phyloP scores from a whole-genome alignment of 2,329 filamentous ascomycete species.

The Monosporascus sp. region DNA sequence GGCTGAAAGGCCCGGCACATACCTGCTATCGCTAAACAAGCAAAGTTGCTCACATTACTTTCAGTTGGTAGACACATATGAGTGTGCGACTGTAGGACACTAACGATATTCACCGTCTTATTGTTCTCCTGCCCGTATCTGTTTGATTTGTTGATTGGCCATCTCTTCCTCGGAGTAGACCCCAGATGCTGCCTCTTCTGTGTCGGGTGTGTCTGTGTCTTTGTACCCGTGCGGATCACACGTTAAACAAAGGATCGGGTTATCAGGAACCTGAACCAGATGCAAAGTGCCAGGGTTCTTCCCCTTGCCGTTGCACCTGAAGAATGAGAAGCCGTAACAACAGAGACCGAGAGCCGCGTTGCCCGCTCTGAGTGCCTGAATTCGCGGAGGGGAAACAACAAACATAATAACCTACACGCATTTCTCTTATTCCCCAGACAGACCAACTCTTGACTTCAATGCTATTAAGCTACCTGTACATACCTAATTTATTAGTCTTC shows the following conservation, averaged over 20 bases:
- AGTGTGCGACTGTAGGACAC: too few species aligned
- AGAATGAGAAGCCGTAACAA: neutral
- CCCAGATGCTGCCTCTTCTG: neutral
- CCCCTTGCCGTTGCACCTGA: neutral
- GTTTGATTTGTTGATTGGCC: too few species aligned
- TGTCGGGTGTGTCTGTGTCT: neutral
- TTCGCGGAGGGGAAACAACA: neutral
- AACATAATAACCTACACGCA: neutral
- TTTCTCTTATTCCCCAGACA: neutral
- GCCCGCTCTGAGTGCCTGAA: neutral
- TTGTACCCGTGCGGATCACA: neutral
- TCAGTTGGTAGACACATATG: too few species aligned
- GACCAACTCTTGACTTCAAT: too few species aligned
- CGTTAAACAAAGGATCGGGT: neutral
- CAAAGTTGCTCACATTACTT: too few species aligned
- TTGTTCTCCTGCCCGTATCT: too few species aligned
- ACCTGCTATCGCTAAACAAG: too few species aligned
- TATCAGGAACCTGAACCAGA: neutral
- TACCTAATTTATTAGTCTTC: too few species aligned
- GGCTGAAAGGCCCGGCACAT: too few species aligned
- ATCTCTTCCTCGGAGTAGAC: too few species aligned
- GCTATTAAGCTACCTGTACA: too few species aligned
- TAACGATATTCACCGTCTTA: too few species aligned
- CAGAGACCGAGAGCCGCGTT: neutral
- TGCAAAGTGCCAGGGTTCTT: neutral